These are phyloP conservation scores for Glycine soja DNA, from an alignment of 306 rosid genomes.

Conservation along the genomic window DNA sequence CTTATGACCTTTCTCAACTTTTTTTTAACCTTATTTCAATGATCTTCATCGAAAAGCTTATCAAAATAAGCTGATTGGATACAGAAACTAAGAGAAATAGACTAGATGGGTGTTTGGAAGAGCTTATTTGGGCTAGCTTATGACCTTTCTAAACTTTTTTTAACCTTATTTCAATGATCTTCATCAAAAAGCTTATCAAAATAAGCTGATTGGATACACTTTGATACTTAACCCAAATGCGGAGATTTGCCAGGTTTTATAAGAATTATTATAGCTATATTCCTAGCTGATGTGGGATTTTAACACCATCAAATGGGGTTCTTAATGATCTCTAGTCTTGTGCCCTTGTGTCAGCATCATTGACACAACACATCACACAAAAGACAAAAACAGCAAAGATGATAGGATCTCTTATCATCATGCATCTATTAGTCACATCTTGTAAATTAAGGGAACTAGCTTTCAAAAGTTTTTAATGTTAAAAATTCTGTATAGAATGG, in stretches of 20 bases:
- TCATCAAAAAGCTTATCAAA: not conserved
- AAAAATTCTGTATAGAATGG: slow-evolving; percentile 27
- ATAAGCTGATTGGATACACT: slow-evolving; percentile 14
- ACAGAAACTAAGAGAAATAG: too few species aligned
- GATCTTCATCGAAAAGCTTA: too few species aligned
- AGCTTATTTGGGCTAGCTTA: too few species aligned
- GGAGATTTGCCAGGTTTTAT: not conserved
- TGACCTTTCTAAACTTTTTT: not conserved
- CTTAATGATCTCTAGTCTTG: slow-evolving; percentile 24
- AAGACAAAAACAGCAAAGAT: slow-evolving; percentile 28
- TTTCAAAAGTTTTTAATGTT: slow-evolving; percentile 26
- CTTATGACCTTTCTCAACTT: not conserved
- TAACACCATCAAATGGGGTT: slow-evolving; percentile 30
- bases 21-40: too few species aligned
- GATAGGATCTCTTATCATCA: slow-evolving; percentile 9
- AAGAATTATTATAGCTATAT: not conserved
- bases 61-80: too few species aligned
- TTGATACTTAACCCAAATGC: not conserved
- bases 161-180: not conserved
- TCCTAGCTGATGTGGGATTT: not conserved
- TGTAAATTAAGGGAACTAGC: slow-evolving; percentile 26
- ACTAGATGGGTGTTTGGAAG: too few species aligned
- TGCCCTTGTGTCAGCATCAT: slow-evolving; percentile 12
- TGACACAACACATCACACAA: slow-evolving; percentile 27
- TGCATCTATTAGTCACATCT: slow-evolving; percentile 22